A percentile compares a stretch with the other conserved stretches of the same genome.
phyloP scores from a whole-genome alignment of 1,284 basidiomycete species.

The Chiua sp. region DNA sequence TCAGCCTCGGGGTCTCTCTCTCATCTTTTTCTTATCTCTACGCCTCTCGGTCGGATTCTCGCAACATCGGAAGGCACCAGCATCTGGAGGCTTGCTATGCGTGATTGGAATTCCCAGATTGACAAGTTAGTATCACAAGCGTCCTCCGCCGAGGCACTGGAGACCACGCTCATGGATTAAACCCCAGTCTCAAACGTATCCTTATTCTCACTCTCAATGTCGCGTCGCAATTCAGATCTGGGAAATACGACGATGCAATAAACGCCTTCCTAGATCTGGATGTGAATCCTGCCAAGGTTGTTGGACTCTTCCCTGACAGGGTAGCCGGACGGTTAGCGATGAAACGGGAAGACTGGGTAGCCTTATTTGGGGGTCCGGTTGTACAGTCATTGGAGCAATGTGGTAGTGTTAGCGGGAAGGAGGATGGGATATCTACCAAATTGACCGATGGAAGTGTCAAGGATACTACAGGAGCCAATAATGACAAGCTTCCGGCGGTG shows the following conservation, averaged over 20 bases:
- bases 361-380: constrained; percentile 82
- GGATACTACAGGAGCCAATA: constrained; percentile 20
- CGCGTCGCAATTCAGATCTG: constrained; percentile 74
- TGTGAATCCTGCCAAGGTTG: constrained; percentile 92
- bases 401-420: constrained; percentile 7
- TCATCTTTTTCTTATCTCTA: constrained; percentile 71
- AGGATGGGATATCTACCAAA: constrained; percentile 38
- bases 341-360: constrained; percentile 78
- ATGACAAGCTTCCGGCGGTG: constrained; percentile 20
- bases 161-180: constrained; percentile 45
- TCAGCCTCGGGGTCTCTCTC: constrained; percentile 34
- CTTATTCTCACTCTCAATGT: constrained; percentile 76
- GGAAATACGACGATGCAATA: constrained; percentile 79
- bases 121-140: constrained; percentile 82
- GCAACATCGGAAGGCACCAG: constrained; percentile 71
- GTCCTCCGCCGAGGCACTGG: constrained; percentile 81
- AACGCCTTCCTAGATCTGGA: constrained; percentile 90
- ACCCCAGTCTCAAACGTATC: constrained; percentile 57
- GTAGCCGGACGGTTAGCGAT: constrained; percentile 83
- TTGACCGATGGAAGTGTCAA: constrained; percentile 25
- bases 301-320: constrained; percentile 85
- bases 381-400: constrained; percentile 20
- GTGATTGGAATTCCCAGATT: constrained; percentile 63
- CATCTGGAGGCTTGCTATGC: constrained; percentile 80
- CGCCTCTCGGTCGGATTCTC: constrained; percentile 71